These are phyloP conservation scores for Zopfia rhizophila DNA, from an alignment of 2,329 filamentous ascomycete genomes.

Conservation along the genomic window DNA sequence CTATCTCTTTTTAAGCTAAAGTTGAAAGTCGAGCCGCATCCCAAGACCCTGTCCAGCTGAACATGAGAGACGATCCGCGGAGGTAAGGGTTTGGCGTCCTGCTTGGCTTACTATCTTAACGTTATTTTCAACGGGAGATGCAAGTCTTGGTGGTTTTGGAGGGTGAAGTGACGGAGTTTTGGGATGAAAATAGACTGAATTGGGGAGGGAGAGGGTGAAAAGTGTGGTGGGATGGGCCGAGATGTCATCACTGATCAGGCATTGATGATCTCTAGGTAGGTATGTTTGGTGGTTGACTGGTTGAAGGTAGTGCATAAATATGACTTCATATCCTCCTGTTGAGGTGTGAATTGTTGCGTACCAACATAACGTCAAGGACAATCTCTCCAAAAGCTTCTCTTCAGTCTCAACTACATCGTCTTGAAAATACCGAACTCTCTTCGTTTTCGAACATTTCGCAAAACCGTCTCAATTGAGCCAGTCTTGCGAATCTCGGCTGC, in stretches of 20 bases:
- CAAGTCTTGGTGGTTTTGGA: slow-evolving; percentile 16
- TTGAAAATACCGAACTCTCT: background rate
- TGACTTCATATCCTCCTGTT: slow-evolving; percentile 4
- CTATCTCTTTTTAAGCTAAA: slow-evolving; percentile 17
- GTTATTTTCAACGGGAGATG: slow-evolving; percentile 25
- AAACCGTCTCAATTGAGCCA: slow-evolving; percentile 4
- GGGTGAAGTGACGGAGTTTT: slow-evolving; percentile 19
- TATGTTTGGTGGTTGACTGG: slow-evolving; percentile 17
- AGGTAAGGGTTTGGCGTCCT: slow-evolving; percentile 17
- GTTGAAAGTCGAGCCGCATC: slow-evolving; percentile 15
- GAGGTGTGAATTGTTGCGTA: background rate
- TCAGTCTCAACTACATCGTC: background rate
- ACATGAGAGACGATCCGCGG: slow-evolving; percentile 23
- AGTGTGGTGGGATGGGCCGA: slow-evolving; percentile 25
- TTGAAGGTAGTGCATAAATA: slow-evolving; percentile 25
- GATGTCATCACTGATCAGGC: slow-evolving; percentile 19
- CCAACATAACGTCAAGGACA: slow-evolving; percentile 2
- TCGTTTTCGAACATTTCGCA: slow-evolving; percentile 5
- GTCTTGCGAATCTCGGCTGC: slow-evolving; percentile 15
- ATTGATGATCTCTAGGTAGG: slow-evolving; percentile 20
- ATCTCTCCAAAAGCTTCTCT: background rate
- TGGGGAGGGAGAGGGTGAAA: slow-evolving; percentile 4
- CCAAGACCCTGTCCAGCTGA: slow-evolving; percentile 22
- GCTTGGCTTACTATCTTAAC: slow-evolving; percentile 23
- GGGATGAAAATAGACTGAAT: slow-evolving; percentile 32